phyloP scores from a whole-genome alignment of 257 asterid genomes.

The Oldenlandia corymbosa region DNA sequence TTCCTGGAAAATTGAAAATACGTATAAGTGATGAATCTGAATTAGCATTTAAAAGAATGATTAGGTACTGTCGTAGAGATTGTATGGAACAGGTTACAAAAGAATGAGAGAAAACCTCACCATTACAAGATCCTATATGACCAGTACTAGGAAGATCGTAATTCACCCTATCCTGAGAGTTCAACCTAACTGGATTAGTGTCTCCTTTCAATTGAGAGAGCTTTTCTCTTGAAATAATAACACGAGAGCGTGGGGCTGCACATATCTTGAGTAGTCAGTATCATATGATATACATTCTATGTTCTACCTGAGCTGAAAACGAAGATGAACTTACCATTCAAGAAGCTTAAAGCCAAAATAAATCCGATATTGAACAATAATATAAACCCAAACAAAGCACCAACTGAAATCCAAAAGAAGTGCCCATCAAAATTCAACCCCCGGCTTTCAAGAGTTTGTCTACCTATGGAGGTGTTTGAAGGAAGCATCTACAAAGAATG shows the following conservation, averaged over 20 bases:
- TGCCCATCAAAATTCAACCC: conserved; percentile 41
- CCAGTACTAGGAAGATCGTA: conserved; percentile 14
- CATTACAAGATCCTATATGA: conserved; percentile 18
- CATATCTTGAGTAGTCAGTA: conserved; percentile 12
- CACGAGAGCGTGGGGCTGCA: conserved; percentile 59
- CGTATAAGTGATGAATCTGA: not conserved
- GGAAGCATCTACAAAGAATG: conserved; percentile 17
- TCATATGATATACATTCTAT: not conserved
- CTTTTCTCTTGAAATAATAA: conserved; percentile 52
- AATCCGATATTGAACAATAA: conserved; percentile 47
- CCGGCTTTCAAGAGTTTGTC: conserved; percentile 42
- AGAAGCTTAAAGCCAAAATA: conserved; percentile 41
- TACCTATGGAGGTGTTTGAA: conserved; percentile 43
- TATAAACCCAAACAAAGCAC: conserved; percentile 46
- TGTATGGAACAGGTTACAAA: not conserved
- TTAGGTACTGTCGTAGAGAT: too few relatives aligned
- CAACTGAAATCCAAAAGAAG: conserved; percentile 49
- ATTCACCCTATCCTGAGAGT: too few relatives aligned
- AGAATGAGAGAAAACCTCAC: conserved; percentile 7
- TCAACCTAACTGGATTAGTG: not conserved
- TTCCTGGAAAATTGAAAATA: conserved; percentile 23
- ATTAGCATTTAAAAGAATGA: not conserved
- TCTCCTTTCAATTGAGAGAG: conserved; percentile 28
- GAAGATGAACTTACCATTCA: conserved; percentile 37
- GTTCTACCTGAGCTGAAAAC: conserved; percentile 1